Evolutionary conservation across 2,329 filamentous ascomycete genomes (phyloP).

Genomic region (Ophiostoma triangulosporum): DNA sequence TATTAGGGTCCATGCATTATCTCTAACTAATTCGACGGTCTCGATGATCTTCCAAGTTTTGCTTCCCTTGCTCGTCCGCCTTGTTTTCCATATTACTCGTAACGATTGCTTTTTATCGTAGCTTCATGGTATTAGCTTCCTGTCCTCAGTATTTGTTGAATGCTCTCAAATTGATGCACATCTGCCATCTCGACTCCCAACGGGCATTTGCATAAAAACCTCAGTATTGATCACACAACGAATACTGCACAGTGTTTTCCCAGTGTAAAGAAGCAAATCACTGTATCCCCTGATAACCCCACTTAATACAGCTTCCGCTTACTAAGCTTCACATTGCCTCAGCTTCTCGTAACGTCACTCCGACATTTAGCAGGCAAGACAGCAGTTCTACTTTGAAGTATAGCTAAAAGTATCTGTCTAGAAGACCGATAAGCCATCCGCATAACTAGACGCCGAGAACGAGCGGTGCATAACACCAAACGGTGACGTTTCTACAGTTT

Average conservation of each 20-base stretch:
- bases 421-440: not conserved
- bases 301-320: not conserved
- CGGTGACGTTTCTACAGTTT: not conserved
- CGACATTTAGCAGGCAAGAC: no score
- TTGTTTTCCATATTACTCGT: no score
- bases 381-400: no score
- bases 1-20: no score
- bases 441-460: not conserved
- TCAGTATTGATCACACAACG: not conserved
- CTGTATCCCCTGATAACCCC: not conserved
- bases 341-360: no score
- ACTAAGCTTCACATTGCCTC: not conserved
- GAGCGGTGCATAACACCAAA: not conserved
- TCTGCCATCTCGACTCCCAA: not conserved
- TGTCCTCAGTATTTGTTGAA: not conserved
- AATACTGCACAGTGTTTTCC: not conserved
- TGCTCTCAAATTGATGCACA: not conserved
- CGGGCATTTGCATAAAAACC: not conserved
- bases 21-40: no score
- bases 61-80: no score
- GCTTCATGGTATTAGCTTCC: no score
- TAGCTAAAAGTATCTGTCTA: no score
- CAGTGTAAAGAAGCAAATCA: not conserved
- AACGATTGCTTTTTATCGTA: no score
- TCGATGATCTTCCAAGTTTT: no score